phyloP scores from a whole-genome alignment of 129 eudicot species.

The Flaveria linearis region DNA sequence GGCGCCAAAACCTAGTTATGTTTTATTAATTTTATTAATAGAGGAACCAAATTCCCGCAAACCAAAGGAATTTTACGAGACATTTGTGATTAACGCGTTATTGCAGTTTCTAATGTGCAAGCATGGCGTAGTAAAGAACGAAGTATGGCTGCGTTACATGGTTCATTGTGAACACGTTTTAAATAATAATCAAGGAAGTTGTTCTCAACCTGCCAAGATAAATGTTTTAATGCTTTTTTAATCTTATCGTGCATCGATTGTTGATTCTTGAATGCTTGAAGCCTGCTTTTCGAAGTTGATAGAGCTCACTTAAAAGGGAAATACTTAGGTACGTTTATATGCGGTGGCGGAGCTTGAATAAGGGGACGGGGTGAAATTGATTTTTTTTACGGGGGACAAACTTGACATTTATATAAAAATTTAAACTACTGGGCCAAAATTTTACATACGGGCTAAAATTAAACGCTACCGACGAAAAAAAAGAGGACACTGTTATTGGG shows the following conservation, averaged over 20 bases:
- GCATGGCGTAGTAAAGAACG: conserved; percentile 99
- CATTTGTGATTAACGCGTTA: conserved; percentile 85
- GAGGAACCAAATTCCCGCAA: conserved; percentile 36
- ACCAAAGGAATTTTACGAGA: conserved; percentile 90
- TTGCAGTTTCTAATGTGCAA: conserved; percentile 95
- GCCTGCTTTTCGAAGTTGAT: conserved; percentile 86
- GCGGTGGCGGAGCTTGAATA: conserved; percentile 42
- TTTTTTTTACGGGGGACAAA: too few relatives aligned
- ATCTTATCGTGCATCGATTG: conserved; percentile 79
- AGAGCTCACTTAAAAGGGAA: conserved; percentile 90
- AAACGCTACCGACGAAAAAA: too few relatives aligned
- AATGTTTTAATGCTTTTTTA: conserved; percentile 63
- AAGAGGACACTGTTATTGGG: too few relatives aligned
- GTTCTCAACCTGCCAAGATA: conserved; percentile 72
- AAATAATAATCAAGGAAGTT: conserved; percentile 79
- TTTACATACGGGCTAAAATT: too few relatives aligned
- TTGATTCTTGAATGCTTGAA: conserved; percentile 88
- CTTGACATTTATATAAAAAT: too few relatives aligned
- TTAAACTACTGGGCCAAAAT: too few relatives aligned
- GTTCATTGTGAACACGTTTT: conserved; percentile 91
- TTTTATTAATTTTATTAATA: too few relatives aligned
- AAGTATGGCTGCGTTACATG: conserved; percentile 97
- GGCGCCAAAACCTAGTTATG: too few relatives aligned
- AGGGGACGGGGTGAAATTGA: too few relatives aligned
- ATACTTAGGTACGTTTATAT: conserved; percentile 75